These are phyloP conservation scores for Umbelopsis vinacea DNA, from an alignment of 192 early-diverging fungal species.

Conservation along the genomic window DNA sequence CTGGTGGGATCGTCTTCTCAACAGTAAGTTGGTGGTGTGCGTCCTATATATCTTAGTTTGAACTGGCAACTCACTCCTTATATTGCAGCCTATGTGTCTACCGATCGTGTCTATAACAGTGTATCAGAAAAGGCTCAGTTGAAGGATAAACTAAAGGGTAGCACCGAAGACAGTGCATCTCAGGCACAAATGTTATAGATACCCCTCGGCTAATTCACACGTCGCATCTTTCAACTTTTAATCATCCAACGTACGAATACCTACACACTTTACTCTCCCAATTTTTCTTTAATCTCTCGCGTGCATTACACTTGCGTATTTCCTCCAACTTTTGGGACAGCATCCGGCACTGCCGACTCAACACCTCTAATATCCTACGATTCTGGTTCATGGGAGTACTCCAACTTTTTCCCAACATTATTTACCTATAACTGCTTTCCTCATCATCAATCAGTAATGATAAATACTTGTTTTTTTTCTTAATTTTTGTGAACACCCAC, in stretches of 20 bases:
- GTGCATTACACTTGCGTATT: neutral
- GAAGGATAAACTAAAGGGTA: neutral
- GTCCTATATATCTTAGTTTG: neutral
- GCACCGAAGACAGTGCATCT: neutral
- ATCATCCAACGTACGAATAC: neutral
- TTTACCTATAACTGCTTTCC: too few relatives aligned
- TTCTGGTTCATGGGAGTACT: too few relatives aligned
- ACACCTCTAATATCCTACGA: neutral
- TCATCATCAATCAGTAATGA: too few relatives aligned
- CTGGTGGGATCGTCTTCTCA: slow-evolving; percentile 76
- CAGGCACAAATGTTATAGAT: slow-evolving; percentile 6
- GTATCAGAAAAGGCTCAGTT: slow-evolving; percentile 8
- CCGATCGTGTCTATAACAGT: slow-evolving; percentile 10
- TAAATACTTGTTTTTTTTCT: too few relatives aligned
- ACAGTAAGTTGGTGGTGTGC: slow-evolving; percentile 44
- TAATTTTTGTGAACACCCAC: too few relatives aligned
- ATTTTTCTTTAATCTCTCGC: neutral
- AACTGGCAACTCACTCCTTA: neutral
- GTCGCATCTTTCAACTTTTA: neutral
- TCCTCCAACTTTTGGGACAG: neutral
- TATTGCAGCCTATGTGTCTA: neutral
- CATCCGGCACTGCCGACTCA: neutral
- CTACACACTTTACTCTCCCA: neutral
- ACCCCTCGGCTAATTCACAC: slow-evolving; percentile 10
- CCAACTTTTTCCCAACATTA: too few relatives aligned